Evolutionary conservation across 1,284 basidiomycete species (phyloP).

Genomic region (Wolfiporia cocos): DNA sequence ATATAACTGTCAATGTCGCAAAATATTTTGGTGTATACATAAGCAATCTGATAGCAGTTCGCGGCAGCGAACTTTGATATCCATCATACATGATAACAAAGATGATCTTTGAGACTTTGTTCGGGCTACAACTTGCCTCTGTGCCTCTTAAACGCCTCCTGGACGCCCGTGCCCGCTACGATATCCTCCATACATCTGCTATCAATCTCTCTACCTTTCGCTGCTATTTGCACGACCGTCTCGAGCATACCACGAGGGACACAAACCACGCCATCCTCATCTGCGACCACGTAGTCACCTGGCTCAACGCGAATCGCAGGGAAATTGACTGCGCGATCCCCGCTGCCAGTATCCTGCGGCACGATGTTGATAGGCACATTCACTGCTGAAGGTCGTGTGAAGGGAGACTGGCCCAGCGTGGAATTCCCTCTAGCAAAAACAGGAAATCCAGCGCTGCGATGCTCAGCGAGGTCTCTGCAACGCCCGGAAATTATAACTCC

Average conservation of each 20-base stretch:
- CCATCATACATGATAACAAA: not conserved
- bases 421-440: slow-evolving; percentile 81
- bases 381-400: slow-evolving; percentile 78
- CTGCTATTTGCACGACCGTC: slow-evolving; percentile 57
- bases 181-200: slow-evolving; percentile 76
- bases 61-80: not conserved
- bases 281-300: slow-evolving; percentile 82
- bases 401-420: slow-evolving; percentile 84
- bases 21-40: not conserved
- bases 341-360: slow-evolving; percentile 29
- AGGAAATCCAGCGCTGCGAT: slow-evolving; percentile 61
- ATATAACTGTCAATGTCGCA: too few relatives aligned
- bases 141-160: slow-evolving; percentile 74
- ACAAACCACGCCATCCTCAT: slow-evolving; percentile 88
- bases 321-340: slow-evolving; percentile 32
- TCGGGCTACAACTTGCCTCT: slow-evolving; percentile 39
- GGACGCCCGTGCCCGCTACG: slow-evolving; percentile 64
- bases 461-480: slow-evolving; percentile 80
- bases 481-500: slow-evolving; percentile 83
- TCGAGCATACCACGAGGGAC: slow-evolving; percentile 56
- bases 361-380: slow-evolving; percentile 69
- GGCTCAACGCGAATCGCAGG: slow-evolving; percentile 61
- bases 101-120: not conserved
- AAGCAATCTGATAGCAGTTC: not conserved
- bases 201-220: slow-evolving; percentile 63